Evolutionary conservation across 345 rosid genomes (phyloP).

Genomic region (Murraya koenigii): DNA sequence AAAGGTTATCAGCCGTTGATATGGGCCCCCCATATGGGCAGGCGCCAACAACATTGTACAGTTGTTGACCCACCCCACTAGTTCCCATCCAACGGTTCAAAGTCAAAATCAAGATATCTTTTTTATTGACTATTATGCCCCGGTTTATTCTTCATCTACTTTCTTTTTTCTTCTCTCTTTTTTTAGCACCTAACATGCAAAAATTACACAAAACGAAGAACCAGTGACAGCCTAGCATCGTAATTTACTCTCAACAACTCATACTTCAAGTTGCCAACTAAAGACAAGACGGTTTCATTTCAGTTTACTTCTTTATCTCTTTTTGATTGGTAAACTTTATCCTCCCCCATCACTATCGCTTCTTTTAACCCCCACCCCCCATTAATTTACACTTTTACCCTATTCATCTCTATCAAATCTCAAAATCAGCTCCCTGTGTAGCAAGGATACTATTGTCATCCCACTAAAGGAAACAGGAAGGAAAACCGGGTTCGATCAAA

Average conservation of each 20-base stretch:
- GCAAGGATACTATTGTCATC: neutral
- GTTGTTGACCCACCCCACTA: slow-evolving; percentile 26
- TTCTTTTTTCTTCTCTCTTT: too few species aligned
- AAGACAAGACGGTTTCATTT: slow-evolving; percentile 4
- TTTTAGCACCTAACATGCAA: too few species aligned
- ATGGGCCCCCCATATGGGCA: neutral
- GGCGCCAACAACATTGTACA: slow-evolving; percentile 8
- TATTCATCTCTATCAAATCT: neutral
- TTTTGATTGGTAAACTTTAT: neutral
- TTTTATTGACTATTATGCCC: neutral
- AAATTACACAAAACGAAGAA: neutral
- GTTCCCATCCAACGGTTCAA: slow-evolving; percentile 17
- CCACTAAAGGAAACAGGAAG: neutral
- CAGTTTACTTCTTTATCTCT: slow-evolving; percentile 6
- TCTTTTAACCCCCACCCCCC: neutral
- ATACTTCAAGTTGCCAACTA: neutral
- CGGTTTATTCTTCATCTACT: neutral
- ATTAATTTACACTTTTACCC: slow-evolving; percentile 5
- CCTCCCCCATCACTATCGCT: neutral
- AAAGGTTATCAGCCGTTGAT: slow-evolving; percentile 5
- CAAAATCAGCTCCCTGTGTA: neutral
- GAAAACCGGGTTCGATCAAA: neutral
- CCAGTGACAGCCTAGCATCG: neutral
- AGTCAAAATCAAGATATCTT: neutral
- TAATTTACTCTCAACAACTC: neutral